phyloP scores from a whole-genome alignment of 768 basidiomycete species.

The Mycena alexandri region DNA sequence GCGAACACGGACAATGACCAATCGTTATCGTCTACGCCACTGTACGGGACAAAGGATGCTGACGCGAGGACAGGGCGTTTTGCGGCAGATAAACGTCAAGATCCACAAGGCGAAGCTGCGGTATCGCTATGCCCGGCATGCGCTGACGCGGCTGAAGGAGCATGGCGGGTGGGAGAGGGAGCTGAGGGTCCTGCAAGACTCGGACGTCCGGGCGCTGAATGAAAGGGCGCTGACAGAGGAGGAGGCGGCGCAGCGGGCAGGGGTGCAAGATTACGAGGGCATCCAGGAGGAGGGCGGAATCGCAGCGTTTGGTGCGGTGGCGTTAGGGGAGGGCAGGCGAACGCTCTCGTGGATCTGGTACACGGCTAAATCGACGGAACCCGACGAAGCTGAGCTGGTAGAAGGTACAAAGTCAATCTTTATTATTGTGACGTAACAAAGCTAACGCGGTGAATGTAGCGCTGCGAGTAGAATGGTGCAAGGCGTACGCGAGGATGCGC shows the following conservation, averaged over 20 bases:
- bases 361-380: background rate
- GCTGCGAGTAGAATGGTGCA: conserved; percentile 21
- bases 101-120: conserved; percentile 19
- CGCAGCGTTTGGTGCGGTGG: conserved; percentile 4
- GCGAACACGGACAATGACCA: conserved; percentile 4
- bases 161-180: conserved; percentile 9
- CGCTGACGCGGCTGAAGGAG: conserved; percentile 3
- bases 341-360: conserved; percentile 22
- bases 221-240: conserved; percentile 14
- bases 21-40: background rate
- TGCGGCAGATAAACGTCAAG: conserved; percentile 7
- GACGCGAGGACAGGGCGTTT: conserved; percentile 15
- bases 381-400: background rate
- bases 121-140: conserved; percentile 10
- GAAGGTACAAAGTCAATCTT: background rate
- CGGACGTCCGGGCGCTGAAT: conserved; percentile 12
- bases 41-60: conserved; percentile 6
- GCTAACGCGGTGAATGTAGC: background rate
- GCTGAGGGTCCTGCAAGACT: background rate
- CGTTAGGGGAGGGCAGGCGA: background rate
- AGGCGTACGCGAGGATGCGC: conserved; percentile 8
- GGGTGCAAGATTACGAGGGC: background rate
- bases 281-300: too few relatives aligned
- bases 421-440: background rate
- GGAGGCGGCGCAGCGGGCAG: conserved; percentile 3